Conservation (phyloP, 2,329 filamentous ascomycete species). For the Fusarium irregulare region DNA sequence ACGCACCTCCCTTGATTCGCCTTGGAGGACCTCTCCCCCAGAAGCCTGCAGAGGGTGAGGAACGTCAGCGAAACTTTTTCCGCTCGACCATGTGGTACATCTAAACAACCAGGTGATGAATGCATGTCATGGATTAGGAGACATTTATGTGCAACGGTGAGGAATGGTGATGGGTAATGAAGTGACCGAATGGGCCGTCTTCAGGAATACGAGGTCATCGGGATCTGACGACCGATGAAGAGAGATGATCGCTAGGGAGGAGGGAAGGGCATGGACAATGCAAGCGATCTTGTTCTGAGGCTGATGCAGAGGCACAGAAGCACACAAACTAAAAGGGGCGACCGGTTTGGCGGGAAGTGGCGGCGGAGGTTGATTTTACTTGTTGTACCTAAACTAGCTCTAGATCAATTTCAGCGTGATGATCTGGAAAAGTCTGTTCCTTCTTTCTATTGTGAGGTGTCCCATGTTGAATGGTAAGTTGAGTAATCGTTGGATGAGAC, state of each 20-base stretch:
- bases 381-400: slow-evolving; percentile 25
- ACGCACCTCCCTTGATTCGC: slow-evolving; percentile 48
- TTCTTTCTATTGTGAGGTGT: neutral
- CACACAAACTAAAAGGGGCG: slow-evolving; percentile 48
- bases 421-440: slow-evolving; percentile 8
- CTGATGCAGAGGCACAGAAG: slow-evolving; percentile 10
- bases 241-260: slow-evolving; percentile 32
- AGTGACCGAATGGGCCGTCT: too few species aligned
- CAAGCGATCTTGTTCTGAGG: slow-evolving; percentile 24
- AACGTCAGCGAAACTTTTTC: slow-evolving; percentile 52
- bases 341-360: slow-evolving; percentile 52
- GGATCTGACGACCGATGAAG: neutral
- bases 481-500: neutral
- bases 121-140: neutral
- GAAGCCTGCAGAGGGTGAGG: slow-evolving; percentile 45
- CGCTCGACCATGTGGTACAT: slow-evolving; percentile 60
- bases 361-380: slow-evolving; percentile 49
- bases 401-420: slow-evolving; percentile 18
- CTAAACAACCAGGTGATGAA: slow-evolving; percentile 32
- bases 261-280: slow-evolving; percentile 33
- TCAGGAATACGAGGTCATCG: too few species aligned
- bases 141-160: neutral
- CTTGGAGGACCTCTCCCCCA: slow-evolving; percentile 46
- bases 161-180: neutral
- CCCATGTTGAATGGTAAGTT: too few species aligned